A percentile compares a stretch with the other conserved stretches of the same genome.
phyloP scores from a whole-genome alignment of 225 moss, liverwort and hornwort species.

The Physcomitrellopsis africana region DNA sequence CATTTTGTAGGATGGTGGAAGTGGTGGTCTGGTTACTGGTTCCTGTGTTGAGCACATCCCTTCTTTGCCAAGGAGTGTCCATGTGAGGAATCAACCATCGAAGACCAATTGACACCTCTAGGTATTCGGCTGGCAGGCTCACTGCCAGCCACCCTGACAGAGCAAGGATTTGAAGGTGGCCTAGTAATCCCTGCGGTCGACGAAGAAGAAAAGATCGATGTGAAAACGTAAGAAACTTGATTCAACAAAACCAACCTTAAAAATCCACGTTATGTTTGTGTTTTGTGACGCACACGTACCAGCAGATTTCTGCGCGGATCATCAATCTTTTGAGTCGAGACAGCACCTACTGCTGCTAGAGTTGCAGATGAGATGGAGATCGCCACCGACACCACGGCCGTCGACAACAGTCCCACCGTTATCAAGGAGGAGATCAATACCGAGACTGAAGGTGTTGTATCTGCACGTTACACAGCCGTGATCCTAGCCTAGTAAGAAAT shows the following conservation, averaged over 20 bases:
- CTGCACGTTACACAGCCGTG: conserved; percentile 47
- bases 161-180: conserved; percentile 87
- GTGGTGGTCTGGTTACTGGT: conserved; percentile 29
- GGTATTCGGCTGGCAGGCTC: conserved; percentile 76
- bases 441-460: conserved; percentile 69
- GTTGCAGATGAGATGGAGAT: conserved; percentile 76
- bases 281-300: conserved; percentile 45
- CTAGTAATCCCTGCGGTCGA: conserved; percentile 70
- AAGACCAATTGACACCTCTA: conserved; percentile 73
- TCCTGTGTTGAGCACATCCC: conserved; percentile 28
- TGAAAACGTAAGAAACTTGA: not conserved
- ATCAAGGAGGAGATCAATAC: conserved; percentile 74
- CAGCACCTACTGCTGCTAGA: conserved; percentile 71
- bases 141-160: conserved; percentile 80
- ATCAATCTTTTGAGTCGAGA: conserved; percentile 62
- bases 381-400: conserved; percentile 70
- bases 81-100: conserved; percentile 86
- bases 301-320: conserved; percentile 82
- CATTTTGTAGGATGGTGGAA: conserved; percentile 36
- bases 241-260: not conserved
- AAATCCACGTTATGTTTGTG: not conserved
- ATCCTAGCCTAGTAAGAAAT: not conserved
- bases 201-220: not conserved
- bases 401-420: conserved; percentile 74
- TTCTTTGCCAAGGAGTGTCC: conserved; percentile 71